Evolutionary conservation across 164 flowering plant genomes (phyloP), one percentile per base, ranked within the genome.

Genomic region (Tetrastigma voinierianum): DNA sequence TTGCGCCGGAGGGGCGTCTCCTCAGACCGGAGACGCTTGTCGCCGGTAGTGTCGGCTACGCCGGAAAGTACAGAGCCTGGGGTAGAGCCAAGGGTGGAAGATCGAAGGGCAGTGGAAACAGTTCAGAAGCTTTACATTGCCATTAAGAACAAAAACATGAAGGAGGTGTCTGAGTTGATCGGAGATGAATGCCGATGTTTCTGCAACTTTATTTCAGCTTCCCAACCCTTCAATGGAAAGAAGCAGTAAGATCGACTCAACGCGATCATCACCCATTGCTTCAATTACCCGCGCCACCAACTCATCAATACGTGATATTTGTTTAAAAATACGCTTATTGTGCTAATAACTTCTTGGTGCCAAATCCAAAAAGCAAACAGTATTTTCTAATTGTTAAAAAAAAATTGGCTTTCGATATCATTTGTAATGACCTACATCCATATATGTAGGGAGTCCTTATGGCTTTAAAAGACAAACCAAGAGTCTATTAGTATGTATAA

Each of bases 121-220:
- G 89, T 86, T 16, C 81, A 78, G 51, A 79, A 75, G 77, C 79
- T 90, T 54, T 81, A 83, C 58, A 59, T 66, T 0, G 90, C 89
- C 9, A 72, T 87, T 13, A 84, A 80, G 76, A 68, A 75, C 19
- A 71, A 72, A 54, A 81, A 78, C 57, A 17, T 84, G 9, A 15
- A 44, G 1, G 82, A 80, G 18, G 19, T 87, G 44, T 80, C 90
- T 5, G 82, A 80, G 23, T 65, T 84, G 2, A 80, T 90, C n/a
- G 84, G 81, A 21, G 87, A 90, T 13, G 90, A 86, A 74, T 84
- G 92, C 66, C 62, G 70, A 40, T 83, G 86, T 49, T 47, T 83
- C 47, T 86, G 77, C 77, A 89, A 83, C 47, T 82, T 85, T 57
- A 46, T 81, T 67, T 76, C 87, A 4, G 56, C 59, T 40, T 75